Evolutionary conservation across 768 basidiomycete species (phyloP), one percentile per base, ranked within the genome.

Genomic region (Exidia glandulosa): DNA sequence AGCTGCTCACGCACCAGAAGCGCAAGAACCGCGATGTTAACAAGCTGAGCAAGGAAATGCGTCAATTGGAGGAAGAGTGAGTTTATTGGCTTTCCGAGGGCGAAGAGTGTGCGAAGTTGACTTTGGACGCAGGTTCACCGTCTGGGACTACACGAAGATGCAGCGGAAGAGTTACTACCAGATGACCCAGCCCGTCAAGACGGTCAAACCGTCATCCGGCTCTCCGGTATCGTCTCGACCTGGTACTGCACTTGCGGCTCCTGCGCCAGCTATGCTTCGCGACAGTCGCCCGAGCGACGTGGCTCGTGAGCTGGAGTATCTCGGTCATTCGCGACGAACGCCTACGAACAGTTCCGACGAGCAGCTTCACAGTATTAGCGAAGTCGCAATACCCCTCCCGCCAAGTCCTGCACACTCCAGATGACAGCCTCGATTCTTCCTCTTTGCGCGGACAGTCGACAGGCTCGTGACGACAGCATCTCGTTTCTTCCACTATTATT

Each of bases 1-100:
- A 97, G 70, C 95, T 95, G n/a, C 75, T 98, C 59, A 96, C 92
- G 59, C 93, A 94, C 63, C 79, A 88, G 50, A 96, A 93, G 72
- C 86, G 96, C 34, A 98, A 95, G 69, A 85, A 88, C 60, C 77
- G 81, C 32, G 91, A 96, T 73, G 70, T 90, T 12, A 89, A 90
- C 64, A 88, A 87, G 71, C 83, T 98, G 79, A 90, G 87, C 68
- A 87, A 92, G 25, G 96, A 98, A 70, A 79, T 91, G 70, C 82
- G 94, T 62, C 83, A 91, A 72, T 81, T 98, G 63, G 95, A 97
- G 72, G 93, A 97, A 71, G 90, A 94, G 90, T 88, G 69, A 60
- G 86, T 76, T 31, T 58, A 7, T 19, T 36, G 7, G 7, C 34
- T 36, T 12, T n/a, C 16, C 34, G 7, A 7, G 7, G 34, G 34